phyloP scores from a whole-genome alignment of 2,329 filamentous ascomycete species.

The Nigrograna mackinnonii region DNA sequence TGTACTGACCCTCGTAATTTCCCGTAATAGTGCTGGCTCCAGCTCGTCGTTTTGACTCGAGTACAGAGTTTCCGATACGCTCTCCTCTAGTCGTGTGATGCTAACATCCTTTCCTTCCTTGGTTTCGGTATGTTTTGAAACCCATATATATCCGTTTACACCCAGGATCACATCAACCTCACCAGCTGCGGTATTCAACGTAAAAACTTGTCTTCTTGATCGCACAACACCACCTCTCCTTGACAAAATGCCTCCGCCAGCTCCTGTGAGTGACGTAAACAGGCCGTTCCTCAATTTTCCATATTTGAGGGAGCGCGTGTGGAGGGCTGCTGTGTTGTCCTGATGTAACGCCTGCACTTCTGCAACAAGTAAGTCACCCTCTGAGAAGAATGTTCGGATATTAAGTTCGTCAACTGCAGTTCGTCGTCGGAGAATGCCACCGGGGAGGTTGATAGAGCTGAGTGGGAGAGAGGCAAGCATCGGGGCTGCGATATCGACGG shows the following conservation, averaged over 20 bases:
- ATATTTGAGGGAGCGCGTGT: constrained; percentile 90
- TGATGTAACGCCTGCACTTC: constrained; percentile 90
- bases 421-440: constrained; percentile 85
- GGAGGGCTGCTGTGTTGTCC: constrained; percentile 84
- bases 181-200: constrained; percentile 62
- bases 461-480: constrained; percentile 85
- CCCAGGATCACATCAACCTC: constrained; percentile 85
- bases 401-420: constrained; percentile 97
- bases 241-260: constrained; percentile 63
- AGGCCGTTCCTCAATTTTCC: constrained; percentile 94
- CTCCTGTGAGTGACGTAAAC: constrained; percentile 80
- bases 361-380: constrained; percentile 90
- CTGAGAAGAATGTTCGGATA: constrained; percentile 94
- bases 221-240: constrained; percentile 75
- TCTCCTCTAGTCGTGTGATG: constrained; percentile 88
- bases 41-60: constrained; percentile 94
- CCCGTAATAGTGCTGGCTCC: constrained; percentile 73
- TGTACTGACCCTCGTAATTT: constrained; percentile 83
- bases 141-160: constrained; percentile 97
- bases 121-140: constrained; percentile 78
- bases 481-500: constrained; percentile 88
- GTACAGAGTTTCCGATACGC: constrained; percentile 82
- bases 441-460: constrained; percentile 89
- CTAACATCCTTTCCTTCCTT: constrained; percentile 57
- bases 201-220: constrained; percentile 85